These are phyloP conservation scores for Clavulina sp. DNA, from an alignment of 768 basidiomycete genomes.

Conservation along the genomic window DNA sequence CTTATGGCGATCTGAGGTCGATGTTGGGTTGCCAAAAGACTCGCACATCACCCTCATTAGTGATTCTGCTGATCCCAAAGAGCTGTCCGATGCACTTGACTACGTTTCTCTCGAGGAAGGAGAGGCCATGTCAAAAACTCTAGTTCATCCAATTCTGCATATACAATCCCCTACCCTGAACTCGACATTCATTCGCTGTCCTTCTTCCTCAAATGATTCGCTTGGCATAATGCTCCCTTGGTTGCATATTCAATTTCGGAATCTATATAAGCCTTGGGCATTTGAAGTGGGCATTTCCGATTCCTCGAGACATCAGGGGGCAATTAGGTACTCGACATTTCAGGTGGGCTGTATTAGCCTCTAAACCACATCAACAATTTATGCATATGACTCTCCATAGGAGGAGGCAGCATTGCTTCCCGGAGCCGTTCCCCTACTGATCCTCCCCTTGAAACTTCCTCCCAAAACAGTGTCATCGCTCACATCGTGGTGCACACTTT, in stretches of 20 bases:
- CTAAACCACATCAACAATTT: neutral
- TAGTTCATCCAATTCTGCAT: slow-evolving; percentile 57
- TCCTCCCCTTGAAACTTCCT: slow-evolving; percentile 55
- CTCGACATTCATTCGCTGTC: slow-evolving; percentile 51
- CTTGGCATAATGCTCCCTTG: slow-evolving; percentile 52
- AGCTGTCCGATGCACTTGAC: neutral
- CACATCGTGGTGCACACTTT: slow-evolving; percentile 53
- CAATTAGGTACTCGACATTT: slow-evolving; percentile 57
- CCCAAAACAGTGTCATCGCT: slow-evolving; percentile 33
- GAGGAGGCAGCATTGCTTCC: neutral
- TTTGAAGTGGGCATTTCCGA: slow-evolving; percentile 64
- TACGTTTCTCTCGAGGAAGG: neutral
- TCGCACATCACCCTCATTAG: neutral
- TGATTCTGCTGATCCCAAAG: too few relatives aligned
- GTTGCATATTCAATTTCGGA: slow-evolving; percentile 59
- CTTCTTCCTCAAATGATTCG: slow-evolving; percentile 21
- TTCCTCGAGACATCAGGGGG: slow-evolving; percentile 36
- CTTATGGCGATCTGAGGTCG: neutral
- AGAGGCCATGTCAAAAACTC: slow-evolving; percentile 3
- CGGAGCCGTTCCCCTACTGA: slow-evolving; percentile 34
- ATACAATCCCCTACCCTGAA: slow-evolving; percentile 59
- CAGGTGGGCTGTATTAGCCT: slow-evolving; percentile 33
- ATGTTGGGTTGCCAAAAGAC: neutral
- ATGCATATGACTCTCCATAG: too few relatives aligned
- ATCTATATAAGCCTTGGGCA: slow-evolving; percentile 49